These are phyloP conservation scores for Pichia manshurica DNA, from an alignment of 805 yeast genomes.

Conservation along the genomic window DNA sequence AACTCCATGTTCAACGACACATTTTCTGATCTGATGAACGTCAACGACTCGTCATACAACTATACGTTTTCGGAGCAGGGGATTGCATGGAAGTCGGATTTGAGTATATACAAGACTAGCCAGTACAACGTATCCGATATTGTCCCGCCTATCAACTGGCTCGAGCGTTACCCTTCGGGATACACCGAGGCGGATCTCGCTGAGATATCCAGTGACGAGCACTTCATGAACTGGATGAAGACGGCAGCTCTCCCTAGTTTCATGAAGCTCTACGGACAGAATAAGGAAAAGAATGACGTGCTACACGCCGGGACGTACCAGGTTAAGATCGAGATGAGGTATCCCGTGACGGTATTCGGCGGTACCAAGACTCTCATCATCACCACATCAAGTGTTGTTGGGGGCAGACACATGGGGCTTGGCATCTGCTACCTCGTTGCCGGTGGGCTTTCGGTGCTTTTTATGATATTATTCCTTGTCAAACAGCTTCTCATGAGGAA, in stretches of 20 bases:
- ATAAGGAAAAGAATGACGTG: constrained; percentile 41
- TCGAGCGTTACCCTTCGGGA: constrained; percentile 71
- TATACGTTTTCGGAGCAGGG: constrained; percentile 44
- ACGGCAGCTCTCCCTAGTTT: constrained; percentile 92
- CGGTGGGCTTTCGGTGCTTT: constrained; percentile 67
- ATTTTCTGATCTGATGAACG: constrained; percentile 44
- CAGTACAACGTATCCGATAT: constrained; percentile 60
- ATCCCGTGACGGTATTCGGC: constrained; percentile 76
- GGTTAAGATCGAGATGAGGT: constrained; percentile 64
- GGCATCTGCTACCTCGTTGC: constrained; percentile 84
- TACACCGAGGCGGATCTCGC: constrained; percentile 81
- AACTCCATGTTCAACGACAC: constrained; percentile 91
- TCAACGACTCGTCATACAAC: constrained; percentile 30
- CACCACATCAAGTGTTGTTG: constrained; percentile 76
- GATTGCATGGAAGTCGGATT: constrained; percentile 84
- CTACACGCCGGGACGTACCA: constrained; percentile 65
- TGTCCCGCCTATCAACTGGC: constrained; percentile 96
- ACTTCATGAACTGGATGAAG: constrained; percentile 96
- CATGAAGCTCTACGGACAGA: constrained; percentile 74
- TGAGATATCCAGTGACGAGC: constrained; percentile 69
- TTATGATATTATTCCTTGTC: constrained; percentile 69
- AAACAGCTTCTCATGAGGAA: constrained; percentile 61
- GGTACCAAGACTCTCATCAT: constrained; percentile 84
- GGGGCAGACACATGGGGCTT: constrained; percentile 79
- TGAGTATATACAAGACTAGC: constrained; percentile 66